Evolutionary conservation across 2,329 filamentous ascomycete genomes (phyloP), one percentile per base, ranked within the genome.

Genomic region (Fusarium hostae): DNA sequence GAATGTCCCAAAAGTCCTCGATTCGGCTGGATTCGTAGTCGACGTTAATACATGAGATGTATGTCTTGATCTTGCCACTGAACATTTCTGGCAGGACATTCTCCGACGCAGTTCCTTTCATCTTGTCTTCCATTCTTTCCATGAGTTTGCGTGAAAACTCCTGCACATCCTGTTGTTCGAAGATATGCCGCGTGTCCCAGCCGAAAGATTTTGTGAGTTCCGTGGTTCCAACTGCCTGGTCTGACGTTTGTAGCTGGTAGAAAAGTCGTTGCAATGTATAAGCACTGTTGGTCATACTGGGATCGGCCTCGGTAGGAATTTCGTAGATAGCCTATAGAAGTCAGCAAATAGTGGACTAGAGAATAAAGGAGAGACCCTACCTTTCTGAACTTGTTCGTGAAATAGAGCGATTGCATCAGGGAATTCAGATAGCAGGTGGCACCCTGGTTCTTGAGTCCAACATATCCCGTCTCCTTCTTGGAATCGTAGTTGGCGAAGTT

Each of bases 1-100:
- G 96, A 66, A 99, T 94, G 79, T 99, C 96, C 96, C 96, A 99
- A 81, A 98, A 99, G 76, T 99, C 97, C 81, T 99, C 96, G 73
- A 96, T 90, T 68, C 95, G 90, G 69, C 95, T 97, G 26, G 94
- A 98, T 84, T 98, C 95, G 84, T 97, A 99, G 77, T 97, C 91
- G 69, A 99, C 97, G 80, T 99, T 96, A 80, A 99, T 98, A 84
- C 97, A 99, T 26, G 94, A 97, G 72, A 99, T 97, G 81, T 98
- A 99, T 1, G 96, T 99, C 84, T 98, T 98, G 81, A 97, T 95
- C 83, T 98, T 98, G 63, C 96, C 97, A 64, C 96, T 95, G 78
- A 99, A 98, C 85, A 99, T 92, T 69, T 93, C 90, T 2, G 95
- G 91, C 12, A 99, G 86, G 4, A 94, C 92, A 74, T 95, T 97